A percentile compares a stretch with the other conserved stretches of the same genome.
phyloP scores from a whole-genome alignment of 306 rosid genomes.

The Dalbergia oliveri region DNA sequence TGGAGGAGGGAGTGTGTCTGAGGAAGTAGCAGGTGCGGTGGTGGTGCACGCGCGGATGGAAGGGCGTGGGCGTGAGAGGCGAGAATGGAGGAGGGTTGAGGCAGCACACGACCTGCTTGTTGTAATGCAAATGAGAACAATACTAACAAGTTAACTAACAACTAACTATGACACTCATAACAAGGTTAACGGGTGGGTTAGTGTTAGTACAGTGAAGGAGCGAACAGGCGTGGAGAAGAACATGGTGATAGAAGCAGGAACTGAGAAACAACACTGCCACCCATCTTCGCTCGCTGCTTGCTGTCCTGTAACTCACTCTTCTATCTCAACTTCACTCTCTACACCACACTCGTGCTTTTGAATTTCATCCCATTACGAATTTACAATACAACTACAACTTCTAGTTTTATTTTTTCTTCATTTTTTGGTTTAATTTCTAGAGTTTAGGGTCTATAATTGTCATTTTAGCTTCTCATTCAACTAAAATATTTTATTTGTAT shows the following conservation, averaged over 20 bases:
- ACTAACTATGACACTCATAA: no score
- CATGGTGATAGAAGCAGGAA: not conserved
- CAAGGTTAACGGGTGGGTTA: not conserved
- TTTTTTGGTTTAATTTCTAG: no score
- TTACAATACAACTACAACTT: no score
- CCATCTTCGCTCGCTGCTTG: not conserved
- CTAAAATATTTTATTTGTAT: no score
- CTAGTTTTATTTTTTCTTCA: no score
- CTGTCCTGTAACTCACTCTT: no score
- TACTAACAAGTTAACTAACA: not conserved
- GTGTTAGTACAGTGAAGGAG: conserved; percentile 37
- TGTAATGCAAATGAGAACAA: conserved; percentile 26
- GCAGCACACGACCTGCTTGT: conserved; percentile 57
- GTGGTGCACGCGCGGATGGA: conserved; percentile 59
- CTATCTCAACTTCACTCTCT: no score
- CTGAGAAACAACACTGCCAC: not conserved
- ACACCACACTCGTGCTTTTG: not conserved
- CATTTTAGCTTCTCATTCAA: no score
- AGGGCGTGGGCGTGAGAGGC: conserved; percentile 19
- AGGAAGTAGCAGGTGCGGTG: conserved; percentile 52
- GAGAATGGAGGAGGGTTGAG: conserved; percentile 47
- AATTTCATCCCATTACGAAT: no score
- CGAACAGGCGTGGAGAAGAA: not conserved
- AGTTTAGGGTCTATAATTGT: no score
- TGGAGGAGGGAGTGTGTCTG: conserved; percentile 52